Conservation (phyloP, 2,329 filamentous ascomycete genomes). For the Trichoderma gracile region DNA sequence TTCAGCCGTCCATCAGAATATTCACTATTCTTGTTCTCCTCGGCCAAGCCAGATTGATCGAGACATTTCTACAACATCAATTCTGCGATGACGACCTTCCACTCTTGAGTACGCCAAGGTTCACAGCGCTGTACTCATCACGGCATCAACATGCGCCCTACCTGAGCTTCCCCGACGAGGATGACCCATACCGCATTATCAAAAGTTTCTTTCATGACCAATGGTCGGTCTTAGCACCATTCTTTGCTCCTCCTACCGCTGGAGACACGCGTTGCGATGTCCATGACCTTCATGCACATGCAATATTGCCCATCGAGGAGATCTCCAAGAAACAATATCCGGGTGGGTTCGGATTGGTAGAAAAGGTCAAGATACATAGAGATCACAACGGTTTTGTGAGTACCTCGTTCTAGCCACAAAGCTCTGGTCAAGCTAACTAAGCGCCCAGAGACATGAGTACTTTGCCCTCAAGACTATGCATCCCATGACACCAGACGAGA, state of each 20-base stretch:
- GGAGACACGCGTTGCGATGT: neutral
- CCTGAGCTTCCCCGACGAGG: neutral
- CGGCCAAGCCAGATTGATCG: neutral
- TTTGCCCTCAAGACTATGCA: conserved; percentile 12
- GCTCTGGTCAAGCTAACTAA: neutral
- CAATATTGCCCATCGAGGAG: neutral
- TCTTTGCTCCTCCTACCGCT: neutral
- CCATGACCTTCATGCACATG: neutral
- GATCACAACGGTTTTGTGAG: conserved; percentile 1
- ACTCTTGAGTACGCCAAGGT: neutral
- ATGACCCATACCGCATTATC: neutral
- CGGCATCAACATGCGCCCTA: too few relatives aligned
- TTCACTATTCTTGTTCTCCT: conserved; percentile 1
- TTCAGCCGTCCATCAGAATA: neutral
- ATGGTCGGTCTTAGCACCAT: neutral
- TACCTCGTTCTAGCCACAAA: neutral
- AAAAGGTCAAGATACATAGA: neutral
- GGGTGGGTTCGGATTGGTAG: neutral
- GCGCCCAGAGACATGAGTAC: neutral
- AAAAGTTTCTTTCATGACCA: neutral
- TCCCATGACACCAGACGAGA: neutral
- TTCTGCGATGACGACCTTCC: conserved; percentile 3
- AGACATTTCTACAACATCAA: neutral
- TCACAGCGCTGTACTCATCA: neutral
- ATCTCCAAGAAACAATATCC: neutral